Percentiles rank a stretch among this genome's conserved stretches.
Conservation (phyloP, 2,329 filamentous ascomycete genomes). For the Celoporthe dispersa region DNA sequence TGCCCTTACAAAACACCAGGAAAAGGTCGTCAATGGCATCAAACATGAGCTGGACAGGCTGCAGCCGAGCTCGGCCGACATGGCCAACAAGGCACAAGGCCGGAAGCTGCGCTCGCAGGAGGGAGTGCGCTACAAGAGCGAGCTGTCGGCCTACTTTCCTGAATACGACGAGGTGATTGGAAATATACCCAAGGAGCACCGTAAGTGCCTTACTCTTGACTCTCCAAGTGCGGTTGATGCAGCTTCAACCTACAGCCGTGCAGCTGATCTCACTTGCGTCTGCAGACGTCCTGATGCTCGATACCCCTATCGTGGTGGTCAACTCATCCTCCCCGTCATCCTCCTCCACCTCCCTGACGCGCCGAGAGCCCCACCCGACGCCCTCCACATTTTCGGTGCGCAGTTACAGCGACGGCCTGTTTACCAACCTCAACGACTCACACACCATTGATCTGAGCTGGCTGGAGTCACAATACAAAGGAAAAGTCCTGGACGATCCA, state of each 20-base stretch:
- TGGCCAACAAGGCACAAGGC: slow-evolving; percentile 60
- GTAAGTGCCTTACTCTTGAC: slow-evolving; percentile 53
- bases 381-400: slow-evolving; percentile 47
- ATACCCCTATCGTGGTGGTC: slow-evolving; percentile 74
- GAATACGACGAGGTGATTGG: slow-evolving; percentile 95
- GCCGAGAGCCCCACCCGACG: slow-evolving; percentile 31
- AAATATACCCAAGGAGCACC: slow-evolving; percentile 76
- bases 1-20: slow-evolving; percentile 54
- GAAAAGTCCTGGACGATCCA: slow-evolving; percentile 54
- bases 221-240: slow-evolving; percentile 11
- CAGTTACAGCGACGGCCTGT: slow-evolving; percentile 60
- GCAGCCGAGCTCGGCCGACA: slow-evolving; percentile 52
- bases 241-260: slow-evolving; percentile 2
- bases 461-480: slow-evolving; percentile 51
- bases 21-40: slow-evolving; percentile 65
- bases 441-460: slow-evolving; percentile 62
- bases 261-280: slow-evolving; percentile 27
- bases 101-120: slow-evolving; percentile 85
- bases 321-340: slow-evolving; percentile 51
- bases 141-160: slow-evolving; percentile 86
- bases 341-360: slow-evolving; percentile 34
- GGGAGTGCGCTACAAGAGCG: slow-evolving; percentile 84
- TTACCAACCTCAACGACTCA: slow-evolving; percentile 59
- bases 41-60: slow-evolving; percentile 63
- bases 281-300: slow-evolving; percentile 71